Base-by-base conservation (phyloP, 208 protist genomes). In the Novymonas esmeraldas region DNA sequence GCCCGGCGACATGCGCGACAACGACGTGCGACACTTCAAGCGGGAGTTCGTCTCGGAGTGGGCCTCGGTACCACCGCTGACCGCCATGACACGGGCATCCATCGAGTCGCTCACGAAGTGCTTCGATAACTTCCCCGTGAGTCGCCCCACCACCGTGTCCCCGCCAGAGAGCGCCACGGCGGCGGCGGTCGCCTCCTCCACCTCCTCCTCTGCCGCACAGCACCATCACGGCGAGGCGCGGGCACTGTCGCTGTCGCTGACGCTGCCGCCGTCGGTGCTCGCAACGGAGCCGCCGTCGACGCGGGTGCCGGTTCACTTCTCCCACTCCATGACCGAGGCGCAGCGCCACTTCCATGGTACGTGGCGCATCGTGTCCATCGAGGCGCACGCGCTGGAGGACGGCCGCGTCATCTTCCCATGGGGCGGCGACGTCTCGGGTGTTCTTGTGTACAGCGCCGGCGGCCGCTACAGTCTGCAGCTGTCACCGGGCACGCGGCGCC, bases 401-500 rank as follows among this genome's bases (percentile, higher is more conserved):
- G 85, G 91, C 14, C 78, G 81, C 20, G 74, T 96, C 24, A 78
- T 81, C 46, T 94, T 88, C 36, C 91, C 91, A 13, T 96, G 91
- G 91, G 91, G 91, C 10, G 78, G 85, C 9, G 76, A 85, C 18
- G 86, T 96, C 0, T 50, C 51, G 10, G 91, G 91, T 14, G 24
- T 90, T 36, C 86, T 93, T 13, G 64, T 87, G 24, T 93, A 94
- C 73, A 68, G 64, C 16, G 33, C 70, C 9, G 66, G 59, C 24
- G 84, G 78, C 2, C 49, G 72, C 34, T 92, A 83, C 63, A 78
- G 82, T n/a, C 59, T 94, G 61, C 91, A 94, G 59, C 55, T 92
- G n/a, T 56, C 75, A n/a, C 45, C 81, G 16, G 56, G n/a, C 26
- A n/a, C 33, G 2, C 73, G 77, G 13, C 76, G 63, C 7, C 59